Evolutionary conservation across 2,329 filamentous ascomycete genomes (phyloP).

Genomic region (Trichophyton verrucosum): DNA sequence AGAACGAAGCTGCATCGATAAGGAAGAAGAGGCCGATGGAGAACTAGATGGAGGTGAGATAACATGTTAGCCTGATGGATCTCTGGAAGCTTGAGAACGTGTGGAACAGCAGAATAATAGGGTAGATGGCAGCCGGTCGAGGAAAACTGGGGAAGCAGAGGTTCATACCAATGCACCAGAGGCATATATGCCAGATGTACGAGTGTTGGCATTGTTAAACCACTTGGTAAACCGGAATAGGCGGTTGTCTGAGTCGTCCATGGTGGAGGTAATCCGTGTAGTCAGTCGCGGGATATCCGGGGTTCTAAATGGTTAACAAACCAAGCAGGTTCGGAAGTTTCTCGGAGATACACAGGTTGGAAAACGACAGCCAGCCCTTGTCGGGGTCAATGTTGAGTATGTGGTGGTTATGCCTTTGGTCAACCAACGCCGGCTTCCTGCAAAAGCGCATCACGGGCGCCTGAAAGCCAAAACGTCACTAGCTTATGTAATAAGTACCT

Average conservation of each 20-base stretch:
- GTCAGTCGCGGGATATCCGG: not conserved
- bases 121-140: not conserved
- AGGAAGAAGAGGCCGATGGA: conserved; percentile 58
- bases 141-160: not conserved
- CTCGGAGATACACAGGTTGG: not conserved
- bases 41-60: conserved; percentile 38
- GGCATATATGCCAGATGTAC: conserved; percentile 53
- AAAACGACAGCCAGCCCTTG: not conserved
- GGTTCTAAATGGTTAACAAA: not conserved
- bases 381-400: not conserved
- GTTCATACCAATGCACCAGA: conserved; percentile 50
- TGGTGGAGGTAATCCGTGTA: conserved; percentile 10
- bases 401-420: not conserved
- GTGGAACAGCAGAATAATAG: not conserved
- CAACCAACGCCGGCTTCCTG: not conserved
- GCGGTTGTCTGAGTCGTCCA: conserved; percentile 40
- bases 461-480: not conserved
- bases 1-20: conserved; percentile 53
- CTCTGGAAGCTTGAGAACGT: not conserved
- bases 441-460: not conserved
- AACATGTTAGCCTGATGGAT: not conserved
- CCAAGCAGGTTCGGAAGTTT: not conserved
- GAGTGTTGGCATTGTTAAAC: conserved; percentile 52
- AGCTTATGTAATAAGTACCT: not conserved
- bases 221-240: conserved; percentile 58